These are phyloP conservation scores for Metschnikowia reukaufii DNA, from an alignment of 805 yeast genomes.

Conservation along the genomic window DNA sequence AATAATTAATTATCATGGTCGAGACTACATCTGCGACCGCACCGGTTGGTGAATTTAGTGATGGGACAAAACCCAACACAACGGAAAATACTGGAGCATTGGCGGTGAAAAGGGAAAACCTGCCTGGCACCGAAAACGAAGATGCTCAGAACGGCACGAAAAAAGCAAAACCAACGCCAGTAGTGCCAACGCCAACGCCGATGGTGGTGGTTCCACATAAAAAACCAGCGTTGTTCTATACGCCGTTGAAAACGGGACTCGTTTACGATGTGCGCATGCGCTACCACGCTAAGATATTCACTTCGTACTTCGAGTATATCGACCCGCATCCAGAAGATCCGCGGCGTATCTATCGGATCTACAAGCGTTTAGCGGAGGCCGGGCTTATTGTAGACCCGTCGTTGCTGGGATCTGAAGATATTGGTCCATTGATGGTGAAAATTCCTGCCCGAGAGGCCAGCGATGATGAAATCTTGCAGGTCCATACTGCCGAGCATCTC, in stretches of 20 bases:
- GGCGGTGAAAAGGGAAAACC: neutral
- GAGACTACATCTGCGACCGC: too few species aligned
- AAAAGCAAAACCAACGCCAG: slow-evolving; percentile 8
- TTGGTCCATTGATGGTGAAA: slow-evolving; percentile 85
- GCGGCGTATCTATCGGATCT: slow-evolving; percentile 88
- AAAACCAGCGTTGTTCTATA: slow-evolving; percentile 67
- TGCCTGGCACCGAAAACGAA: too few species aligned
- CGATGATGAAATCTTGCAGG: slow-evolving; percentile 78
- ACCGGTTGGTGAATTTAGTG: too few species aligned
- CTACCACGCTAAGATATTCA: slow-evolving; percentile 91
- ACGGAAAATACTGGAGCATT: neutral
- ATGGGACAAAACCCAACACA: too few species aligned
- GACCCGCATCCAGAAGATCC: slow-evolving; percentile 99
- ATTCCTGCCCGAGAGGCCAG: slow-evolving; percentile 90
- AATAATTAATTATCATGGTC: too few species aligned
- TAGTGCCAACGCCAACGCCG: slow-evolving; percentile 7
- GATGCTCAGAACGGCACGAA: too few species aligned
- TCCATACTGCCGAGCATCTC: slow-evolving; percentile 81
- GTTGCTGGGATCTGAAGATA: slow-evolving; percentile 66
- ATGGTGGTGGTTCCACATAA: slow-evolving; percentile 53
- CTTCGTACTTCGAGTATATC: slow-evolving; percentile 87
- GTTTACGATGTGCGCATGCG: slow-evolving; percentile 98
- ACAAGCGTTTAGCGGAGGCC: slow-evolving; percentile 90
- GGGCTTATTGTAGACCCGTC: slow-evolving; percentile 83
- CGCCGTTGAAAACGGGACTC: slow-evolving; percentile 83